phyloP scores from a whole-genome alignment of 139 green algal species.

The Chlamydomonas schloesseri region DNA sequence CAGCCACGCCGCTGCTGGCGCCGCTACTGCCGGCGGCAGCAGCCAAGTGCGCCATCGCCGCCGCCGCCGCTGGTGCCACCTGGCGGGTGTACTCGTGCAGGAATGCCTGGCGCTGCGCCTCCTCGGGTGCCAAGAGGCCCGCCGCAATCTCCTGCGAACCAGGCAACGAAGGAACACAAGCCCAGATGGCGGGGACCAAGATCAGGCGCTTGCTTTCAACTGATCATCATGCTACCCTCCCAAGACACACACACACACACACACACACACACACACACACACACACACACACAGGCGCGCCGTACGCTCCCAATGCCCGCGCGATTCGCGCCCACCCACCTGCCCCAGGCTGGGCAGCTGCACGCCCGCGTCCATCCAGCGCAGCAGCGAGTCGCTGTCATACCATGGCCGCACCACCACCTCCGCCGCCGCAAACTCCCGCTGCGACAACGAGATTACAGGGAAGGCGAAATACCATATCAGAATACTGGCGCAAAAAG shows the following conservation, averaged over 20 bases:
- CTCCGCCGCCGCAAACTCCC: constrained; percentile 11
- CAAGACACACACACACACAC: too few species aligned
- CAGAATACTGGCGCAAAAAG: too few species aligned
- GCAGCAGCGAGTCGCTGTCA: constrained; percentile 37
- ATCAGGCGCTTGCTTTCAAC: too few species aligned
- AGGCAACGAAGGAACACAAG: not conserved
- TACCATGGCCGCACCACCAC: constrained; percentile 27
- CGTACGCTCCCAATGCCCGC: too few species aligned
- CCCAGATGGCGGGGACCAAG: too few species aligned
- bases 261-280: not conserved
- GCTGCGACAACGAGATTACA: not conserved
- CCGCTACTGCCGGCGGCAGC: not conserved
- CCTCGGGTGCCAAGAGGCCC: constrained; percentile 7
- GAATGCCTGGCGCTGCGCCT: not conserved
- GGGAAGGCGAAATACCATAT: too few species aligned
- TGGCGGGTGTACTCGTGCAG: not conserved
- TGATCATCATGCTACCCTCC: too few species aligned
- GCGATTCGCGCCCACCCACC: not conserved
- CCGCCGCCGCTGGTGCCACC: not conserved
- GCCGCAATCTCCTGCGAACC: not conserved
- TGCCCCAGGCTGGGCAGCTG: not conserved
- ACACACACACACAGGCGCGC: not conserved
- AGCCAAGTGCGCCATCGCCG: not conserved
- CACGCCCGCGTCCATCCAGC: constrained; percentile 26
- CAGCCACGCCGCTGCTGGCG: not conserved